These are phyloP conservation scores for Peterozyma toletana DNA, from an alignment of 805 yeast genomes.

Conservation along the genomic window DNA sequence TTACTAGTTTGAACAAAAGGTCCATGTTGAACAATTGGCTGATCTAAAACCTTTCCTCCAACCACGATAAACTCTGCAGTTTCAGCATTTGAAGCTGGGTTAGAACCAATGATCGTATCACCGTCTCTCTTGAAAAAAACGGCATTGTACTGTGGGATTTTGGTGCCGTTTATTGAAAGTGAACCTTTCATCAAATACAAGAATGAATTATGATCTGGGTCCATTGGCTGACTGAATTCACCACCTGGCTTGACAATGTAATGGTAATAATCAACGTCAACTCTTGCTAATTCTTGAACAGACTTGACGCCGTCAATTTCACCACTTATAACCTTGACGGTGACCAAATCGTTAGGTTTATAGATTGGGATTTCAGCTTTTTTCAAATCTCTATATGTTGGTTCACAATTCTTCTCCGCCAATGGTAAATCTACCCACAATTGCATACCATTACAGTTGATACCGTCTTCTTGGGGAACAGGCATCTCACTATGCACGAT, in stretches of 20 bases:
- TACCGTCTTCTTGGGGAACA: conserved; percentile 39
- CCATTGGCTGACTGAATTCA: conserved; percentile 49
- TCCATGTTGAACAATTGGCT: conserved; percentile 78
- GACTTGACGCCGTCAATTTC: conserved; percentile 70
- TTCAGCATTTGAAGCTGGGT: conserved; percentile 32
- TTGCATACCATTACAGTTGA: conserved; percentile 60
- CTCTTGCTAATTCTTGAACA: conserved; percentile 67
- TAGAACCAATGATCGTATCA: conserved; percentile 45
- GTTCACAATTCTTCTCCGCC: conserved; percentile 51
- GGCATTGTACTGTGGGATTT: conserved; percentile 37
- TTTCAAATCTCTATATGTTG: conserved; percentile 74
- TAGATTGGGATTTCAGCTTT: conserved; percentile 66
- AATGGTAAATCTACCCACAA: conserved; percentile 83
- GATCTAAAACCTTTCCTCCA: conserved; percentile 71
- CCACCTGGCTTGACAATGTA: conserved; percentile 62
- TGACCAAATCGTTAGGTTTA: conserved; percentile 54
- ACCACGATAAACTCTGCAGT: conserved; percentile 61
- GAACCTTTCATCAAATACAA: conserved; percentile 61
- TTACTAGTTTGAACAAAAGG: conserved; percentile 79
- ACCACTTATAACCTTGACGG: conserved; percentile 73
- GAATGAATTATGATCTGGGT: conserved; percentile 59
- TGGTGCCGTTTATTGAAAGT: conserved; percentile 36
- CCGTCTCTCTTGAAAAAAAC: conserved; percentile 70
- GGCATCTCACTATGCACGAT: conserved; percentile 88
- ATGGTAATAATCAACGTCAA: conserved; percentile 72